Percentiles rank a stretch among this genome's conserved stretches.
phyloP scores from a whole-genome alignment of 2,329 filamentous ascomycete genomes.

The Gnomoniopsis smithogilvyi region DNA sequence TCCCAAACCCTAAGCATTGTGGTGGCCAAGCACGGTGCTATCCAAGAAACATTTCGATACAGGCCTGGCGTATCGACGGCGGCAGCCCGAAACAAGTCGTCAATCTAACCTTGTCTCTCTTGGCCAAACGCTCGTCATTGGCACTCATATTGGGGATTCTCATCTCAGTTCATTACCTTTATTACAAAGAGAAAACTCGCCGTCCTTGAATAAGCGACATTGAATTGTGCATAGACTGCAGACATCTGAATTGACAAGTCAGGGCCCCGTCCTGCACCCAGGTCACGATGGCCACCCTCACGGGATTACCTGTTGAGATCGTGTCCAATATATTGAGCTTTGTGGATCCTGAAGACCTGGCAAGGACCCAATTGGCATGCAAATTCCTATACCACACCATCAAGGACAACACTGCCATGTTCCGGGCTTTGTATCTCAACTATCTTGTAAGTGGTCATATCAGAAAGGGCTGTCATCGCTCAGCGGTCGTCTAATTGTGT shows the following conservation, averaged over 20 bases:
- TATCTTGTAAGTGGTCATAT: conserved; percentile 42
- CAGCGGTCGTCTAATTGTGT: not conserved
- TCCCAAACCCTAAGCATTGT: not conserved
- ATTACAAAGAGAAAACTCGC: no score
- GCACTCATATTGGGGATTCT: no score
- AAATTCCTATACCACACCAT: conserved; percentile 51
- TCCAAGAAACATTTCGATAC: no score
- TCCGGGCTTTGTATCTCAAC: conserved; percentile 59
- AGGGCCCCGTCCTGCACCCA: not conserved
- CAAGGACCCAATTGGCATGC: conserved; percentile 49
- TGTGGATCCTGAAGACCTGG: conserved; percentile 55
- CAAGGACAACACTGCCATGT: conserved; percentile 55
- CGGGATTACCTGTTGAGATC: conserved; percentile 58
- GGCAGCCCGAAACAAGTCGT: no score
- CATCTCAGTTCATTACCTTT: no score
- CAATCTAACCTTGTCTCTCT: no score
- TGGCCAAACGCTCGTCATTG: no score
- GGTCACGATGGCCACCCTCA: conserved; percentile 30
- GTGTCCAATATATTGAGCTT: conserved; percentile 58
- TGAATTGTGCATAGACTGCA: not conserved
- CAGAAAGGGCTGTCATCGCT: not conserved
- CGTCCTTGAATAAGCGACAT: no score
- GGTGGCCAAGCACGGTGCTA: no score
- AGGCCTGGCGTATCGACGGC: no score
- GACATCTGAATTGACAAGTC: not conserved